A percentile compares a stretch with the other conserved stretches of the same genome.
Conservation (phyloP, 164 flowering plant species). For the Kalanchoe fedtschenkoi region DNA sequence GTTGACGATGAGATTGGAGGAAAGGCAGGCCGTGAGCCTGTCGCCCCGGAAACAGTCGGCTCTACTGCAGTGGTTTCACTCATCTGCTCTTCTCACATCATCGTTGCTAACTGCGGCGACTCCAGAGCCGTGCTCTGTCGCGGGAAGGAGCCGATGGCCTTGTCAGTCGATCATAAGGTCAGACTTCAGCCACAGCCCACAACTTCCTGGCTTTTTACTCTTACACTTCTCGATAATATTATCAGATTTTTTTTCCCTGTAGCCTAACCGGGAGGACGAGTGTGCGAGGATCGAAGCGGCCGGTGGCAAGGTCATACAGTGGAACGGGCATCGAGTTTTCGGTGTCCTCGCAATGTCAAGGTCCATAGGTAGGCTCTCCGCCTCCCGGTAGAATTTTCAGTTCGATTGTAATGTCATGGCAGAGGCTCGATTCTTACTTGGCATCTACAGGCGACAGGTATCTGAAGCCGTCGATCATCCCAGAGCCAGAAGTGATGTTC, state of each 20-base stretch:
- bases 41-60: slow-evolving; percentile 84
- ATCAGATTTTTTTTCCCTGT: not conserved
- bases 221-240: not conserved
- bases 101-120: slow-evolving; percentile 92
- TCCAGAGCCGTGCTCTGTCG: slow-evolving; percentile 92
- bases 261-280: slow-evolving; percentile 93
- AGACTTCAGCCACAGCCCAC: not conserved
- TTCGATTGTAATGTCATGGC: too few relatives aligned
- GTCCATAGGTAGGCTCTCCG: slow-evolving; percentile 37
- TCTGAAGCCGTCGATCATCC: slow-evolving; percentile 34
- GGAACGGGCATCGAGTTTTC: slow-evolving; percentile 83
- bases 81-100: slow-evolving; percentile 65
- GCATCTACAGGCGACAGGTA: slow-evolving; percentile 30
- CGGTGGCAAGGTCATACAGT: slow-evolving; percentile 82
- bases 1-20: slow-evolving; percentile 55
- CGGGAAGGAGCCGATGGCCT: slow-evolving; percentile 67
- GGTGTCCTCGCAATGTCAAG: slow-evolving; percentile 91
- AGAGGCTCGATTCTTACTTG: too few relatives aligned
- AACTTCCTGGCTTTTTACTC: not conserved
- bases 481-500: slow-evolving; percentile 16
- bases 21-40: slow-evolving; percentile 20
- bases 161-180: slow-evolving; percentile 64
- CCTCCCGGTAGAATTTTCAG: too few relatives aligned
- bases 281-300: slow-evolving; percentile 76
- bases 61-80: slow-evolving; percentile 87